These are phyloP conservation scores for Osmanthus fragrans DNA, from an alignment of 257 asterid genomes.

Conservation along the genomic window DNA sequence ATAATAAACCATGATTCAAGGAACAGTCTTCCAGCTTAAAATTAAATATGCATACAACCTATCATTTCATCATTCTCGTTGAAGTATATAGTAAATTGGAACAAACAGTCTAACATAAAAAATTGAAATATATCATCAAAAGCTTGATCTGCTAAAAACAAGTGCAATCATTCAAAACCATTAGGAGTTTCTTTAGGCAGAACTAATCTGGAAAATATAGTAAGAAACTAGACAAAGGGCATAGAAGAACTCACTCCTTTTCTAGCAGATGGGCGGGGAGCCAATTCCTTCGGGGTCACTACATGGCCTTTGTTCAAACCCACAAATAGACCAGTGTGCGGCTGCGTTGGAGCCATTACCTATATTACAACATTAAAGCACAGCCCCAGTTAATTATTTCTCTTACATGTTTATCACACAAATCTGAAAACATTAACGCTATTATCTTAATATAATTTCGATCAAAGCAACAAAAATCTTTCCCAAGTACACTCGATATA, in stretches of 20 bases:
- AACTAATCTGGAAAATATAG: not conserved
- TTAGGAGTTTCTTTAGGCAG: not conserved
- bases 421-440: not conserved
- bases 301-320: slow-evolving; percentile 85
- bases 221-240: not conserved
- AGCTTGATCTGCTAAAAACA: not conserved
- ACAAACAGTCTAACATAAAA: not conserved
- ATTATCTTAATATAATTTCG: not conserved
- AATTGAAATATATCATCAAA: not conserved
- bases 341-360: slow-evolving; percentile 86
- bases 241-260: slow-evolving; percentile 63
- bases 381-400: not conserved
- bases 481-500: not conserved
- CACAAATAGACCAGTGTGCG: slow-evolving; percentile 66
- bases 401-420: not conserved
- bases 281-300: slow-evolving; percentile 79
- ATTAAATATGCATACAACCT: not conserved
- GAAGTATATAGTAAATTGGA: not conserved
- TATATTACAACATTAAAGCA: slow-evolving; percentile 1
- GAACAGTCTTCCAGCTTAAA: not conserved
- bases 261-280: slow-evolving; percentile 84
- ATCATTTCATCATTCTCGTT: not conserved
- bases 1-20: not conserved
- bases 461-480: not conserved
- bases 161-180: not conserved